Evolutionary conservation across 2,329 filamentous ascomycete species (phyloP).

Genomic region (Cercospora nicotianae): DNA sequence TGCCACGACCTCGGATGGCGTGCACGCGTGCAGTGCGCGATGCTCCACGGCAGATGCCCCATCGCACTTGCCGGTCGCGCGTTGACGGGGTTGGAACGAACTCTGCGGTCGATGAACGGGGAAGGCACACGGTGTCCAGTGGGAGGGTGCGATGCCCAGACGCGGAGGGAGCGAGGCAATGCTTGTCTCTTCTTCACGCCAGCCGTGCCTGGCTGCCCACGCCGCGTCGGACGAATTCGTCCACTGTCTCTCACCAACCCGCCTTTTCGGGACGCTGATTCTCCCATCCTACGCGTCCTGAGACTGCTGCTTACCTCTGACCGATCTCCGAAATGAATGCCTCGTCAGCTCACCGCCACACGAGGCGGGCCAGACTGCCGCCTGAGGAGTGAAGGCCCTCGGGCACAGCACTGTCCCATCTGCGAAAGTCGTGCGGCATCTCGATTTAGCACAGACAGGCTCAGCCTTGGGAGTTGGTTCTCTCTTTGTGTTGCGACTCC

Average conservation of each 20-base stretch:
- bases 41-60: background rate
- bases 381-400: background rate
- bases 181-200: background rate
- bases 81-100: background rate
- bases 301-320: background rate
- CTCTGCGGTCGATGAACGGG: background rate
- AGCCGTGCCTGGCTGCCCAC: no score
- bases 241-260: background rate
- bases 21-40: background rate
- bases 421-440: background rate
- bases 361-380: background rate
- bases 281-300: background rate
- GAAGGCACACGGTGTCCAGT: background rate
- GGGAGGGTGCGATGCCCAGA: background rate
- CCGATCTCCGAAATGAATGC: background rate
- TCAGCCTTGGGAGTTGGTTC: background rate
- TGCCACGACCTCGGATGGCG: conserved; percentile 10
- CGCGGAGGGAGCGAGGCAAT: background rate
- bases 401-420: background rate
- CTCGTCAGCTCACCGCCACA: background rate
- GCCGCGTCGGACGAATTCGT: background rate
- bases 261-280: background rate
- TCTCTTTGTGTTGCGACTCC: background rate
- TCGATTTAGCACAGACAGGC: background rate
- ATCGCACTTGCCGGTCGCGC: background rate